These are phyloP conservation scores for Auricularia heimuer DNA, from an alignment of 768 basidiomycete species.

Conservation along the genomic window DNA sequence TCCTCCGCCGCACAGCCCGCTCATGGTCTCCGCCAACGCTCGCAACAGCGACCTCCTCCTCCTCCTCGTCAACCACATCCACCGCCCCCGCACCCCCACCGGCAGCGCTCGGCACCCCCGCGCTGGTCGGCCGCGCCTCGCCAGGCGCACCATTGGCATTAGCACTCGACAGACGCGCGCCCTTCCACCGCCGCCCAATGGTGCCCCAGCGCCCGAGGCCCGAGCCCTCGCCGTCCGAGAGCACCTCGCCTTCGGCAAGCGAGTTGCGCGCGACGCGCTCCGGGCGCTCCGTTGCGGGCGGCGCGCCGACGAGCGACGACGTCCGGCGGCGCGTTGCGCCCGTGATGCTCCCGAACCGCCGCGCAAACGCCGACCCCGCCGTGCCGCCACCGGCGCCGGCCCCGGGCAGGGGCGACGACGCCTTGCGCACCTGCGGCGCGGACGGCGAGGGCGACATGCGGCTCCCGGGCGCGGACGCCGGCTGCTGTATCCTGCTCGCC, in stretches of 20 bases:
- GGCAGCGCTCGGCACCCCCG: not conserved
- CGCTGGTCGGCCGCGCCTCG: not conserved
- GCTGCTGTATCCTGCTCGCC: not conserved
- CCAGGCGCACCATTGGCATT: not conserved
- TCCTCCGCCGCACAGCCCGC: conserved; percentile 12
- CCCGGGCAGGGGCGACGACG: not conserved
- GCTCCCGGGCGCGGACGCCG: not conserved
- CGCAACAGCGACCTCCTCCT: not conserved
- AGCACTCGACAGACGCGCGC: not conserved
- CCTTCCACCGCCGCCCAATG: not conserved
- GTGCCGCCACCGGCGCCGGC: not conserved
- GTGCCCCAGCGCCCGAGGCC: not conserved
- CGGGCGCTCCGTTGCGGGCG: not conserved
- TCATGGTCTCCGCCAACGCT: not conserved
- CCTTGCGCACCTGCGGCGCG: not conserved
- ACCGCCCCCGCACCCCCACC: not conserved
- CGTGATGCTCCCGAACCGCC: not conserved
- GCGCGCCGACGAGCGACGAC: not conserved
- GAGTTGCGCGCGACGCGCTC: not conserved
- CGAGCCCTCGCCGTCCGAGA: not conserved
- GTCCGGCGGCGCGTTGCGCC: not conserved
- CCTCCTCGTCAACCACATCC: not conserved
- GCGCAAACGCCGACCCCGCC: not conserved
- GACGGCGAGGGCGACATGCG: not conserved
- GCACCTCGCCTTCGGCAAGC: not conserved